Percentiles rank a stretch among this genome's conserved stretches.
phyloP scores from a whole-genome alignment of 208 protist genomes.

The Leishmania guyanensis region DNA sequence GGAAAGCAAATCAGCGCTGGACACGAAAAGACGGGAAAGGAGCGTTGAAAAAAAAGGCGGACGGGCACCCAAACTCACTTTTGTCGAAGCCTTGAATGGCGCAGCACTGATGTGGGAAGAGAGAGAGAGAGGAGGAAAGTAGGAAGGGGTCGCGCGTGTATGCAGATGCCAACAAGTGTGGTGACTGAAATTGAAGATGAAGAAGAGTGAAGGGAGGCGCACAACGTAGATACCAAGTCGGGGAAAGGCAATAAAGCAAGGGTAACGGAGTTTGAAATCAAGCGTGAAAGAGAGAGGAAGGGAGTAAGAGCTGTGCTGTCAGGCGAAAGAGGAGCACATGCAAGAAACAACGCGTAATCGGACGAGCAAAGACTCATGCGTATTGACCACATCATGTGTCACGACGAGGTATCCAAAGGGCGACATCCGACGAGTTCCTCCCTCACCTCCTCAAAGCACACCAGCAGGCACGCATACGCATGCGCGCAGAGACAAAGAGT shows the following conservation, averaged over 20 bases:
- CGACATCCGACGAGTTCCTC: not conserved
- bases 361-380: not conserved
- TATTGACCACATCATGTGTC: not conserved
- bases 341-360: not conserved
- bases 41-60: not conserved
- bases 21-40: no score
- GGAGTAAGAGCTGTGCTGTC: not conserved
- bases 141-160: not conserved
- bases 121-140: not conserved
- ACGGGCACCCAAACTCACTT: not conserved
- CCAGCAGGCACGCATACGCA: not conserved
- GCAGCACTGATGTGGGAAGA: not conserved
- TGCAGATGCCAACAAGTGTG: not conserved
- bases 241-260: not conserved
- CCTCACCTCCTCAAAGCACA: not conserved
- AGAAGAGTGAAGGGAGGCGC: not conserved
- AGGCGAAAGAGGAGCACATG: not conserved
- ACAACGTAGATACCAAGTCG: no score
- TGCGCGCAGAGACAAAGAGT: not conserved
- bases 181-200: not conserved
- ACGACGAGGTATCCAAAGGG: not conserved
- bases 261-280: not conserved
- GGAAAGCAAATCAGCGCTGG: not conserved
- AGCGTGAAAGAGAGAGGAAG: conserved; percentile 6
- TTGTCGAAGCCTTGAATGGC: not conserved